phyloP scores from a whole-genome alignment of 805 yeast genomes.

The Yarrowia sp. region DNA sequence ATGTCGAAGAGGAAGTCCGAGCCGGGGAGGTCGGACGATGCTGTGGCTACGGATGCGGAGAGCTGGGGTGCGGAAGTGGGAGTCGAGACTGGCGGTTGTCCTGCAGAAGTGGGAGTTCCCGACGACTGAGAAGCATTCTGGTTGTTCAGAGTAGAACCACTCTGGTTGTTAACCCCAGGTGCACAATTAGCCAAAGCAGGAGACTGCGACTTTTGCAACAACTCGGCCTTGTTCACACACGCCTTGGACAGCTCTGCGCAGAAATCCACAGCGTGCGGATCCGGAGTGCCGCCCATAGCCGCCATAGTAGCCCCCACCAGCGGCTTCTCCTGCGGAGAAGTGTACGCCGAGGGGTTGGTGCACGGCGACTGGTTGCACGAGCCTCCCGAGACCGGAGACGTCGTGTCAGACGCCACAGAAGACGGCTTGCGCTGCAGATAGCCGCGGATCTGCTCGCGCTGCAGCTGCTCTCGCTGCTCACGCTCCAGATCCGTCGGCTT shows the following conservation, averaged over 20 bases:
- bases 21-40: conserved; percentile 1
- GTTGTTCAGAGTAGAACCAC: no score
- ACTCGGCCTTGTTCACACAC: conserved; percentile 22
- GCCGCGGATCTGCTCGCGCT: conserved; percentile 18
- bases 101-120: background rate
- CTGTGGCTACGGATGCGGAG: conserved; percentile 8
- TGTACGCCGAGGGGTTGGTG: conserved; percentile 21
- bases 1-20: conserved; percentile 35
- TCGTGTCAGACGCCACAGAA: background rate
- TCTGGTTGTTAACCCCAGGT: no score
- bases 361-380: conserved; percentile 20
- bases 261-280: conserved; percentile 12
- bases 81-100: background rate
- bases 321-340: conserved; percentile 5
- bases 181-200: no score
- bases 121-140: no score
- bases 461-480: conserved; percentile 13
- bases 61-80: background rate
- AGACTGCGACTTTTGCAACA: background rate
- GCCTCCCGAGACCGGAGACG: conserved; percentile 7
- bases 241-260: conserved; percentile 28
- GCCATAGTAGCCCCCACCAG: conserved; percentile 12
- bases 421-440: conserved; percentile 22
- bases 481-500: background rate
- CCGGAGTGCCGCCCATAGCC: conserved; percentile 3